These are phyloP conservation scores for Boletus rex-veris DNA, from an alignment of 768 basidiomycete species.

Conservation along the genomic window DNA sequence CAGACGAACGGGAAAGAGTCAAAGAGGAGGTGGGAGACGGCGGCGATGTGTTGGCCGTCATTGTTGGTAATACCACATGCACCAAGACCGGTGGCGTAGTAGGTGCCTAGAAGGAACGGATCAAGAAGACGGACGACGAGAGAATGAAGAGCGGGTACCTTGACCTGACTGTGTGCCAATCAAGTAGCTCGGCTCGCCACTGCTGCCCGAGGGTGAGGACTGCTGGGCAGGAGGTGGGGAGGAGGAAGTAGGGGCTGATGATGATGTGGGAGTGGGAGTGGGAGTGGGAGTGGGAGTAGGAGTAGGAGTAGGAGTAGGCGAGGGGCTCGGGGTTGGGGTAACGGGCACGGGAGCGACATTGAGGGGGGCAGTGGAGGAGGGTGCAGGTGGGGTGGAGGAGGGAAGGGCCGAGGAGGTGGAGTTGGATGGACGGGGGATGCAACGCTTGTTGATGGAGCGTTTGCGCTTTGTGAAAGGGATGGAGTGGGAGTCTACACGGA, in stretches of 20 bases:
- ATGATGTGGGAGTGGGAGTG: not conserved
- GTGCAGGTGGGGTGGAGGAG: not conserved
- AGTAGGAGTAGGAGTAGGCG: not conserved
- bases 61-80: slow-evolving; percentile 39
- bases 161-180: slow-evolving; percentile 49
- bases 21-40: slow-evolving; percentile 33
- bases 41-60: slow-evolving; percentile 32
- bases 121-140: not conserved
- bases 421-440: slow-evolving; percentile 16
- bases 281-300: not conserved
- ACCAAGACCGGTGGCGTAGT: slow-evolving; percentile 35
- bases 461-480: slow-evolving; percentile 8
- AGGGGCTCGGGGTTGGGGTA: not conserved
- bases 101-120: slow-evolving; percentile 28
- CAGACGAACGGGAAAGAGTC: slow-evolving; percentile 34
- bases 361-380: not conserved
- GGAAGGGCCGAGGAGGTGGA: slow-evolving; percentile 7
- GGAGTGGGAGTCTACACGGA: not conserved
- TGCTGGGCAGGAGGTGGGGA: slow-evolving; percentile 13
- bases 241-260: slow-evolving; percentile 5
- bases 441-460: slow-evolving; percentile 32
- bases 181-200: slow-evolving; percentile 38
- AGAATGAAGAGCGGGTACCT: slow-evolving; percentile 26
- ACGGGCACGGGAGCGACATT: not conserved
- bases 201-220: slow-evolving; percentile 5